Evolutionary conservation across 306 rosid species (phyloP).

Genomic region (Biancaea sappan): DNA sequence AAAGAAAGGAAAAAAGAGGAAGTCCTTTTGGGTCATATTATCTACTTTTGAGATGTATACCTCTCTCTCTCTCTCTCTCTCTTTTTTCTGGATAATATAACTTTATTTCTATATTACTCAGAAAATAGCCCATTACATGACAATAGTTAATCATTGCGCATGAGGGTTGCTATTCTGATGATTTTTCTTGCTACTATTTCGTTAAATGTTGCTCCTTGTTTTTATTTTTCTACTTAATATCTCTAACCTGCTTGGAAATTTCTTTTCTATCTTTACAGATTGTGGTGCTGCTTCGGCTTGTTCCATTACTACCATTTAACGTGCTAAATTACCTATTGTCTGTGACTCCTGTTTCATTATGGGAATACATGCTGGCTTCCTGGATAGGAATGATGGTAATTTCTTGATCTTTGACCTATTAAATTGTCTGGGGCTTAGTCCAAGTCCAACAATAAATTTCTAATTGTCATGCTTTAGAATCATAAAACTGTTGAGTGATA

Average conservation of each 20-base stretch:
- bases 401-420: slow-evolving; percentile 40
- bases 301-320: slow-evolving; percentile 92
- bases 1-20: too few relatives aligned
- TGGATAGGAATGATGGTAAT: slow-evolving; percentile 99
- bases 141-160: neutral
- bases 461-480: slow-evolving; percentile 9
- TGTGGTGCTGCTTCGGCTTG: slow-evolving; percentile 89
- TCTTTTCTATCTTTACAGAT: slow-evolving; percentile 55
- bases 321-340: slow-evolving; percentile 88
- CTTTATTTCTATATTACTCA: too few relatives aligned
- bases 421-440: slow-evolving; percentile 15
- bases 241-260: neutral
- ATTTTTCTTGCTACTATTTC: slow-evolving; percentile 4
- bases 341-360: slow-evolving; percentile 87
- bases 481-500: neutral
- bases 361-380: slow-evolving; percentile 88
- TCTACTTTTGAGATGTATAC: too few relatives aligned
- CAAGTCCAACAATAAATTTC: slow-evolving; percentile 12
- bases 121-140: neutral
- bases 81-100: too few relatives aligned
- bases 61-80: too few relatives aligned
- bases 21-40: neutral
- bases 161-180: slow-evolving; percentile 8
- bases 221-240: neutral
- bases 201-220: slow-evolving; percentile 15